Conservation (phyloP, 176 grass and related monocot species). For the Rhynchospora tenuis region DNA sequence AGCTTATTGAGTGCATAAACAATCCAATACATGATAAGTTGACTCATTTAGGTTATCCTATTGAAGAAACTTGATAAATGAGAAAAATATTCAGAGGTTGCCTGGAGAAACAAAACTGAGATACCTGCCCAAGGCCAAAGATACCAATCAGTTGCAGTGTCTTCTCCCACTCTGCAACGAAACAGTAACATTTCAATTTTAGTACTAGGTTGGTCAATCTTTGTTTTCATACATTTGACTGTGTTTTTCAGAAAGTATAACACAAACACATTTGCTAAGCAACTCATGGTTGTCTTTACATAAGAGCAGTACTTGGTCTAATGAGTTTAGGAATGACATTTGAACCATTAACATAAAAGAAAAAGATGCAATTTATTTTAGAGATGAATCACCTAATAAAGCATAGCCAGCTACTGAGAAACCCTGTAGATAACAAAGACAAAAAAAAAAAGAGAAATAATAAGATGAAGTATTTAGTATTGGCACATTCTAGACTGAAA, state of each 20-base stretch:
- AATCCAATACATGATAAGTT: background rate
- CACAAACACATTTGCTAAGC: background rate
- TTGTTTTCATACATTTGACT: background rate
- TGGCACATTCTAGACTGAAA: background rate
- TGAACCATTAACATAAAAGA: background rate
- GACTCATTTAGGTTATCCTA: background rate
- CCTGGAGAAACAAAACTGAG: background rate
- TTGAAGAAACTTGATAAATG: background rate
- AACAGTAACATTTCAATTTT: conserved; percentile 6
- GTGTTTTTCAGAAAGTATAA: background rate
- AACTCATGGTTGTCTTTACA: background rate
- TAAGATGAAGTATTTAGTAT: conserved; percentile 18
- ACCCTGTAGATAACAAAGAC: conserved; percentile 43
- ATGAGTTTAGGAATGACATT: background rate
- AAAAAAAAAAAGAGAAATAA: conserved; percentile 15
- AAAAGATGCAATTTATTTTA: background rate
- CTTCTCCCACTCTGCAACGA: conserved; percentile 73
- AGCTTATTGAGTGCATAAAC: background rate
- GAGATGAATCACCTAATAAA: conserved; percentile 59
- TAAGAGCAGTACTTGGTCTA: background rate
- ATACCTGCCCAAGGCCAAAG: conserved; percentile 75
- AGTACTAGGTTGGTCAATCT: background rate
- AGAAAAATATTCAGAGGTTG: background rate
- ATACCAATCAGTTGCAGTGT: conserved; percentile 74
- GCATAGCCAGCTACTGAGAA: conserved; percentile 62